These are phyloP conservation scores for Cairneyella variabilis DNA, from an alignment of 495 filamentous ascomycete species.

Conservation along the genomic window DNA sequence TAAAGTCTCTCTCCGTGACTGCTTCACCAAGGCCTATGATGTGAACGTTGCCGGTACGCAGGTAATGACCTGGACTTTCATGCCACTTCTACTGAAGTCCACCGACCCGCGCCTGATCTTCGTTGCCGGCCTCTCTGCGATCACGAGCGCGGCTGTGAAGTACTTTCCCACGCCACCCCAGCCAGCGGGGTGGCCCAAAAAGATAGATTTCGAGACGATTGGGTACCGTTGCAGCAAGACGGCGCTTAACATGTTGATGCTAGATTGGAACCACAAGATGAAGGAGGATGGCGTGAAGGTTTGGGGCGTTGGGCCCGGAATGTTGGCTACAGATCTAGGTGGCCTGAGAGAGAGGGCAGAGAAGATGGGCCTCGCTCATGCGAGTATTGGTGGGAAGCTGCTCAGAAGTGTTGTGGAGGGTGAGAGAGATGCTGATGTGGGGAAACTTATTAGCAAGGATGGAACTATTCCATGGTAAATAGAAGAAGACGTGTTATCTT, in stretches of 20 bases:
- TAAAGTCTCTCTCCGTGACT: slow-evolving; percentile 33
- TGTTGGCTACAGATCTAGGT: slow-evolving; percentile 49
- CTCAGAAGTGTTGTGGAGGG: slow-evolving; percentile 44
- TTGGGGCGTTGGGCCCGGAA: slow-evolving; percentile 51
- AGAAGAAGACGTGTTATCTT: no score
- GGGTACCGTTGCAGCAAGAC: slow-evolving; percentile 55
- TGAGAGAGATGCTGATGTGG: slow-evolving; percentile 42
- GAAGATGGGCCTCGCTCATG: slow-evolving; percentile 37
- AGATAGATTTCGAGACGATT: slow-evolving; percentile 26
- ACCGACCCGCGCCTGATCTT: slow-evolving; percentile 44
- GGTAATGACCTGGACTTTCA: slow-evolving; percentile 40
- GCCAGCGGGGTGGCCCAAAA: slow-evolving; percentile 46
- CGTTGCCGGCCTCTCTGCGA: slow-evolving; percentile 43
- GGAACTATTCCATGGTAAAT: background rate
- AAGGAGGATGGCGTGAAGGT: slow-evolving; percentile 59
- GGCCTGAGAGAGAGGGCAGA: slow-evolving; percentile 32
- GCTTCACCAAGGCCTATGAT: slow-evolving; percentile 48
- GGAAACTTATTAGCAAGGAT: slow-evolving; percentile 35
- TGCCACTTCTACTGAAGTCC: slow-evolving; percentile 42
- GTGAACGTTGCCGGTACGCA: slow-evolving; percentile 52
- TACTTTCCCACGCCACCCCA: slow-evolving; percentile 25
- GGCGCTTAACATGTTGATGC: slow-evolving; percentile 63
- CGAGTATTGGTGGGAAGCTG: slow-evolving; percentile 38
- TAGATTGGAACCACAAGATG: slow-evolving; percentile 49
- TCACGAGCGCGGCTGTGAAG: slow-evolving; percentile 33